Evolutionary conservation across 257 asterid genomes (phyloP).

Genomic region (Craterostigma plantagineum): DNA sequence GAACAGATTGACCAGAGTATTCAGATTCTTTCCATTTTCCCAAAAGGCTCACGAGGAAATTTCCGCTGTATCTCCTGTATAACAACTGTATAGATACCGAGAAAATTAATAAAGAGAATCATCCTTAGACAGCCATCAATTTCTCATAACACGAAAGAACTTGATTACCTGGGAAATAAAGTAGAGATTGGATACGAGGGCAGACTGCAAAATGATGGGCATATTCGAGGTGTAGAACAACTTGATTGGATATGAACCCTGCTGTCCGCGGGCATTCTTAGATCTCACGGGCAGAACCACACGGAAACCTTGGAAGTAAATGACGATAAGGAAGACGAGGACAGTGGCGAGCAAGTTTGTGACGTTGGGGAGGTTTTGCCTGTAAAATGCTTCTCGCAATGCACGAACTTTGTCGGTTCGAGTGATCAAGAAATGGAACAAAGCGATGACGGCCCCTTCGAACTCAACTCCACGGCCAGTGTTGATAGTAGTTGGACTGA

Average conservation of each 20-base stretch:
- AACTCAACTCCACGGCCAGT: constrained; percentile 88
- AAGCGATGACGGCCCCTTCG: constrained; percentile 79
- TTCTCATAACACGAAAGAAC: constrained; percentile 1
- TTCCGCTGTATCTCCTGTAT: constrained; percentile 54
- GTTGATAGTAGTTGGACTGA: constrained; percentile 76
- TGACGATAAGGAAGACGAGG: constrained; percentile 63
- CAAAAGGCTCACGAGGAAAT: constrained; percentile 57
- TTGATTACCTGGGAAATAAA: constrained; percentile 63
- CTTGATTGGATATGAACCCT: constrained; percentile 87
- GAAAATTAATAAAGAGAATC: too few relatives aligned
- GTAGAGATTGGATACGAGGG: constrained; percentile 69
- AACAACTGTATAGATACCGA: constrained; percentile 30
- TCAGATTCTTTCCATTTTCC: constrained; percentile 89
- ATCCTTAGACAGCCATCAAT: neutral
- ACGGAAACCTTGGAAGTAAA: constrained; percentile 87
- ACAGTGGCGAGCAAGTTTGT: constrained; percentile 79
- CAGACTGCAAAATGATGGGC: constrained; percentile 80
- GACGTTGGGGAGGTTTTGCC: constrained; percentile 86
- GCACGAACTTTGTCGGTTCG: constrained; percentile 74
- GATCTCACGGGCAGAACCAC: constrained; percentile 82
- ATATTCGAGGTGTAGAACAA: constrained; percentile 76
- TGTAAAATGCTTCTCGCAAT: constrained; percentile 68
- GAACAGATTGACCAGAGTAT: constrained; percentile 66
- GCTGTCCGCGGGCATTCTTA: constrained; percentile 83
- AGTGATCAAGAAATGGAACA: constrained; percentile 65